Conservation (phyloP, 2,329 filamentous ascomycete species). For the Colletotrichum liaoningense region DNA sequence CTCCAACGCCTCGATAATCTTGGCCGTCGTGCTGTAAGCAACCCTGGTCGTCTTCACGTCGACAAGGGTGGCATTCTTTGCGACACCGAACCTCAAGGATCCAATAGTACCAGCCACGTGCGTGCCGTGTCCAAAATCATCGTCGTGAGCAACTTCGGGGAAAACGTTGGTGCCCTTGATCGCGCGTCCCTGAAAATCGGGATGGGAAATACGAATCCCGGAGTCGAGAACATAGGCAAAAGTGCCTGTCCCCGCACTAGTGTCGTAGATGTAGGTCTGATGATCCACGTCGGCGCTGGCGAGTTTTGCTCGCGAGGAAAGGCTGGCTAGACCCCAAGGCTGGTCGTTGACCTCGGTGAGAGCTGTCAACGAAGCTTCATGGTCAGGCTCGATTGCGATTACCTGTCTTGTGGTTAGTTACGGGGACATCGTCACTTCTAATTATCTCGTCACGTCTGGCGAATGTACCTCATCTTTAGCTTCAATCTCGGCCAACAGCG, state of each 20-base stretch:
- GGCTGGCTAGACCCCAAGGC: not conserved
- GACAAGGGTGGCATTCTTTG: conserved; percentile 54
- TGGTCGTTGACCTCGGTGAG: not conserved
- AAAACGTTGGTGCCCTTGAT: conserved; percentile 48
- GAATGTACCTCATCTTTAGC: conserved; percentile 44
- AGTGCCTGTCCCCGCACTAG: conserved; percentile 50
- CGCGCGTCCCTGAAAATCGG: conserved; percentile 56
- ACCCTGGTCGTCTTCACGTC: conserved; percentile 42
- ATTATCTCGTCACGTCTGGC: not conserved
- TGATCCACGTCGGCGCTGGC: not conserved
- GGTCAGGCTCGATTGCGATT: not conserved
- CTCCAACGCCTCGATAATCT: not conserved
- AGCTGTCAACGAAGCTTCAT: not conserved
- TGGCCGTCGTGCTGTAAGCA: not conserved
- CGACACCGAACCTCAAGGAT: conserved; percentile 55
- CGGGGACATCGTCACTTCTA: too few relatives aligned
- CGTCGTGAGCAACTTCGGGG: conserved; percentile 44
- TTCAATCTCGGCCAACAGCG: conserved; percentile 52
- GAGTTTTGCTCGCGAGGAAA: not conserved
- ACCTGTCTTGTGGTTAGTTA: not conserved
- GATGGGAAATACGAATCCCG: conserved; percentile 59
- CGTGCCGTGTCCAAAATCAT: conserved; percentile 58
- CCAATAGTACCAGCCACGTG: conserved; percentile 58
- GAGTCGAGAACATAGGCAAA: conserved; percentile 67
- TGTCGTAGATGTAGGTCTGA: conserved; percentile 53